Evolutionary conservation across 2,329 filamentous ascomycete species (phyloP).

Genomic region (Ophiognomonia clavigignenti-juglandacearum): DNA sequence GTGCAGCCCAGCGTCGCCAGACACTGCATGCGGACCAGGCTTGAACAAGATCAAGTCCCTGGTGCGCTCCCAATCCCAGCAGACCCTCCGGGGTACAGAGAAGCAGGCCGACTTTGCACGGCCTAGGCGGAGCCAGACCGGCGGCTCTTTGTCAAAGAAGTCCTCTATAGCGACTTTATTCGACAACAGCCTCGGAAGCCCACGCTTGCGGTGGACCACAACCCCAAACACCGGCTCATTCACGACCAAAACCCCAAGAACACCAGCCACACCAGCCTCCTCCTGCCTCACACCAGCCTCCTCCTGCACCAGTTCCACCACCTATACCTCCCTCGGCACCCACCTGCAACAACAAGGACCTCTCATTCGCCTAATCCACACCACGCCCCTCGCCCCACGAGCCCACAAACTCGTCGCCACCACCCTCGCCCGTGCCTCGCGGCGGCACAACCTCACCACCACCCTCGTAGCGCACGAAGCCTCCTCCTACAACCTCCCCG

Average conservation of each 20-base stretch:
- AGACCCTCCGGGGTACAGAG: slow-evolving; percentile 19
- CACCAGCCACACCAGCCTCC: slow-evolving; percentile 5
- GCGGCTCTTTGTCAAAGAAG: slow-evolving; percentile 8
- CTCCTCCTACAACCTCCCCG: slow-evolving; percentile 39
- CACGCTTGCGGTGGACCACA: slow-evolving; percentile 10
- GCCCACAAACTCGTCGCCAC: slow-evolving; percentile 43
- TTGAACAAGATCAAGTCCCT: slow-evolving; percentile 33
- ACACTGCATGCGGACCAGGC: slow-evolving; percentile 19
- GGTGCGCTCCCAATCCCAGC: slow-evolving; percentile 33
- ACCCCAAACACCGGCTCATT: background rate
- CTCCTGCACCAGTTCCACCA: slow-evolving; percentile 13
- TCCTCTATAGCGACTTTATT: slow-evolving; percentile 6
- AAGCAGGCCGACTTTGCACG: slow-evolving; percentile 21
- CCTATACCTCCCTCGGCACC: slow-evolving; percentile 31
- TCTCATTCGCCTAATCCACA: slow-evolving; percentile 47
- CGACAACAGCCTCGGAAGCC: slow-evolving; percentile 15
- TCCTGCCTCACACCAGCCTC: slow-evolving; percentile 34
- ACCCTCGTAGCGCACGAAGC: slow-evolving; percentile 19
- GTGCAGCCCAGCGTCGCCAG: slow-evolving; percentile 15
- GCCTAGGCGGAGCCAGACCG: slow-evolving; percentile 12
- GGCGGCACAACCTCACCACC: slow-evolving; percentile 15
- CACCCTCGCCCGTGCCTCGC: slow-evolving; percentile 48
- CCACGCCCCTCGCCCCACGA: slow-evolving; percentile 38
- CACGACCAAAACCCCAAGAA: slow-evolving; percentile 22
- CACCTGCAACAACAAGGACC: slow-evolving; percentile 32